Conservation (phyloP, 495 filamentous ascomycete genomes). For the Tuber melanosporum region DNA sequence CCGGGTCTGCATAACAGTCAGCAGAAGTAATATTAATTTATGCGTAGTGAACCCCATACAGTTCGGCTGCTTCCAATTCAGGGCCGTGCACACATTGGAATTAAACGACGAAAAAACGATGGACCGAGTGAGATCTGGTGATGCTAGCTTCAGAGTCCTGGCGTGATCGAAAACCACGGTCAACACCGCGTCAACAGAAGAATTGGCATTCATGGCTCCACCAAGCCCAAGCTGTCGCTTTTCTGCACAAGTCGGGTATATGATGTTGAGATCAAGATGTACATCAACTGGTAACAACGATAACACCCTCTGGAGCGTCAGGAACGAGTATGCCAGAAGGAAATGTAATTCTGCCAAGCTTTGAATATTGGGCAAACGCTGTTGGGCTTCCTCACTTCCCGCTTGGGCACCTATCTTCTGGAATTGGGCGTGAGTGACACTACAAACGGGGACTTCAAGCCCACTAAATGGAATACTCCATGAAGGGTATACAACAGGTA, state of each 20-base stretch:
- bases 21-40: not conserved
- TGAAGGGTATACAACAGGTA: slow-evolving; percentile 77
- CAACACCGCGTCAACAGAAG: slow-evolving; percentile 74
- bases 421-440: slow-evolving; percentile 69
- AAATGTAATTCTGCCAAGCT: slow-evolving; percentile 62
- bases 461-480: slow-evolving; percentile 74
- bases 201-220: slow-evolving; percentile 75
- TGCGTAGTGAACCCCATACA: slow-evolving; percentile 50
- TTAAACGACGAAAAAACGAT: slow-evolving; percentile 93
- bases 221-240: slow-evolving; percentile 61
- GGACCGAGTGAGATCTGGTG: slow-evolving; percentile 64
- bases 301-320: slow-evolving; percentile 68
- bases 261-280: slow-evolving; percentile 77
- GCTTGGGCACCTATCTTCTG: slow-evolving; percentile 55
- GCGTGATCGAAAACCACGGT: slow-evolving; percentile 87
- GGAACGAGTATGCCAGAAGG: slow-evolving; percentile 64
- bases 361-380: slow-evolving; percentile 40
- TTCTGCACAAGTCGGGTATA: slow-evolving; percentile 70
- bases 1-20: slow-evolving; percentile 56
- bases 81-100: slow-evolving; percentile 74
- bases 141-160: slow-evolving; percentile 60
- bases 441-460: slow-evolving; percentile 72
- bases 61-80: slow-evolving; percentile 99
- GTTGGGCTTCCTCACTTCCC: slow-evolving; percentile 44
- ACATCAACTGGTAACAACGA: slow-evolving; percentile 64